phyloP scores from a whole-genome alignment of 1,284 basidiomycete genomes.

The Coriolopsis trogii region DNA sequence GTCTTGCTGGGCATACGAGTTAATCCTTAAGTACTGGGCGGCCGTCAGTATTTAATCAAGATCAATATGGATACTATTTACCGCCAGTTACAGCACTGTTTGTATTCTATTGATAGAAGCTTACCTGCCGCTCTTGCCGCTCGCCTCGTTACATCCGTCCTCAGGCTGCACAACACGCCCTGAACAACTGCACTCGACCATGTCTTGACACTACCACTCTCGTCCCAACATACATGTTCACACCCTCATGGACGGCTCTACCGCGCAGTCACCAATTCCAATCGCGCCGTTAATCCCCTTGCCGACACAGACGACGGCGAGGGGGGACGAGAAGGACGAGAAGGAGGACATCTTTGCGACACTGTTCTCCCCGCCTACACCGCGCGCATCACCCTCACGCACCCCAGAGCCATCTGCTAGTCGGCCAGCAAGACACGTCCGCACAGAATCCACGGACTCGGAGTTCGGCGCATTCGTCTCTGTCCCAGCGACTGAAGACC shows the following conservation, averaged over 20 bases:
- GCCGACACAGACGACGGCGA: background rate
- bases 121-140: too few species aligned
- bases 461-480: slow-evolving; percentile 74
- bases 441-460: slow-evolving; percentile 33
- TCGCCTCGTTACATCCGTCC: too few species aligned
- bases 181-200: too few species aligned
- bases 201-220: background rate
- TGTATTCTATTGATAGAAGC: too few species aligned
- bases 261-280: slow-evolving; percentile 11
- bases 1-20: too few species aligned
- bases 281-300: slow-evolving; percentile 17
- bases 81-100: too few species aligned
- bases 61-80: too few species aligned
- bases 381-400: slow-evolving; percentile 39
- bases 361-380: slow-evolving; percentile 48
- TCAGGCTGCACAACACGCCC: too few species aligned
- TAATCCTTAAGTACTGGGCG: too few species aligned
- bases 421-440: slow-evolving; percentile 11
- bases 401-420: slow-evolving; percentile 10
- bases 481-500: slow-evolving; percentile 61
- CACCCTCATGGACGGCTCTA: slow-evolving; percentile 16
- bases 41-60: too few species aligned
- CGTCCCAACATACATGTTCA: slow-evolving; percentile 4
- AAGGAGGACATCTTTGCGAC: slow-evolving; percentile 46
- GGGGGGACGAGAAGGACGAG: slow-evolving; percentile 22